Percentiles rank a stretch among this genome's conserved stretches.
These are phyloP conservation scores for Clarireedia hainanense DNA, from an alignment of 2,329 filamentous ascomycete species.

Conservation along the genomic window DNA sequence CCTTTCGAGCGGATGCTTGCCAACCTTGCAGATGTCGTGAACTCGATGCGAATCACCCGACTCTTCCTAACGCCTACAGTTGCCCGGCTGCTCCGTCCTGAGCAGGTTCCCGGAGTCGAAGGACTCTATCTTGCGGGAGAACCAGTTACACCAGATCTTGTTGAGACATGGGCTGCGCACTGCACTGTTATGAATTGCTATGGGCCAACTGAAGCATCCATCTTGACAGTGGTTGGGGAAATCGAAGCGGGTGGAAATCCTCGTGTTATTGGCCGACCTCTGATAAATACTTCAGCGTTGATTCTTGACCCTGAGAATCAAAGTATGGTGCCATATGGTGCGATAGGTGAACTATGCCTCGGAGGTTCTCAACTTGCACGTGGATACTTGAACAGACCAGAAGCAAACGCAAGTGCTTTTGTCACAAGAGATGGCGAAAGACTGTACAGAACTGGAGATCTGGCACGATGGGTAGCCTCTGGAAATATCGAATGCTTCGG, in stretches of 20 bases:
- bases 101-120: not conserved
- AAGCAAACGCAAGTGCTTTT: not conserved
- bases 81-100: not conserved
- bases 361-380: too few species aligned
- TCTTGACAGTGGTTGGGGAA: too few species aligned
- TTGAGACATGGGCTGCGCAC: not conserved
- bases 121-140: not conserved
- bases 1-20: too few species aligned
- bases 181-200: not conserved
- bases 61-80: too few species aligned
- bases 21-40: too few species aligned
- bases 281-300: too few species aligned
- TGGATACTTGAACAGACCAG: not conserved
- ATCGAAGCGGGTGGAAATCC: too few species aligned
- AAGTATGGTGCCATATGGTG: too few species aligned
- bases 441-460: not conserved
- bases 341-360: too few species aligned
- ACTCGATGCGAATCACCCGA: too few species aligned
- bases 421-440: not conserved
- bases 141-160: not conserved
- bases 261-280: too few species aligned
- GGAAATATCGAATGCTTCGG: not conserved
- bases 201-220: not conserved
- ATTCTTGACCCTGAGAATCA: too few species aligned
- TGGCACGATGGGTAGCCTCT: not conserved